A percentile compares a stretch with the other conserved stretches of the same genome.
These are phyloP conservation scores for Colletotrichum kahawae DNA, from an alignment of 2,329 filamentous ascomycete species.

Conservation along the genomic window DNA sequence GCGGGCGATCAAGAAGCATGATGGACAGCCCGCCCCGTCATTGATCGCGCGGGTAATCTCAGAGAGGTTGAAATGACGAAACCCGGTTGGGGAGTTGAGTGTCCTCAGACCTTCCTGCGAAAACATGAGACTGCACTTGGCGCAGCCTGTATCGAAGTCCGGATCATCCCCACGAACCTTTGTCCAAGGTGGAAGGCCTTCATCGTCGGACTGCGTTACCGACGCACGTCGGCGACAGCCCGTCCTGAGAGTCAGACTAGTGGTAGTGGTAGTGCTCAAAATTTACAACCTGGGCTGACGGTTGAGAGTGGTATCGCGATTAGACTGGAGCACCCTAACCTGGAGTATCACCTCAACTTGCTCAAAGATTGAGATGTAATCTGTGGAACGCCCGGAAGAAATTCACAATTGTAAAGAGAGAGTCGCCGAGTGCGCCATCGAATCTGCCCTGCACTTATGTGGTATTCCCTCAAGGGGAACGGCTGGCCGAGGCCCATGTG, in stretches of 20 bases:
- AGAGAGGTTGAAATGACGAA: not conserved
- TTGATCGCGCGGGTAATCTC: not conserved
- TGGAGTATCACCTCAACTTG: too few species aligned
- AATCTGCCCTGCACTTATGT: not conserved
- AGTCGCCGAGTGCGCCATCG: not conserved
- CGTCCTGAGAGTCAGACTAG: too few species aligned
- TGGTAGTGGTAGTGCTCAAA: not conserved
- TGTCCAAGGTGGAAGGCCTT: too few species aligned
- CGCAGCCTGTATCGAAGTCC: not conserved
- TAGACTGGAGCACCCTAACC: too few species aligned
- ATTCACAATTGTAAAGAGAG: rapidly evolving
- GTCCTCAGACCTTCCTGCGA: not conserved
- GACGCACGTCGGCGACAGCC: too few species aligned
- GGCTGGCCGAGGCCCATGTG: not conserved
- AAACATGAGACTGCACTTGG: not conserved
- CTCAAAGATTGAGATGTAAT: too few species aligned
- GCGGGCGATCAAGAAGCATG: not conserved
- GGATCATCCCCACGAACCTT: too few species aligned
- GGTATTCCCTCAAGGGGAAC: too few species aligned
- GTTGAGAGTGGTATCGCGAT: not conserved
- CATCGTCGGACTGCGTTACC: too few species aligned
- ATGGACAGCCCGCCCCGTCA: not conserved
- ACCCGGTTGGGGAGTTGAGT: not conserved
- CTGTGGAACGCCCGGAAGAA: not conserved
- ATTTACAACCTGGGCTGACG: not conserved